phyloP scores from a whole-genome alignment of 208 protist genomes.

The Histomonas meleagridis region DNA sequence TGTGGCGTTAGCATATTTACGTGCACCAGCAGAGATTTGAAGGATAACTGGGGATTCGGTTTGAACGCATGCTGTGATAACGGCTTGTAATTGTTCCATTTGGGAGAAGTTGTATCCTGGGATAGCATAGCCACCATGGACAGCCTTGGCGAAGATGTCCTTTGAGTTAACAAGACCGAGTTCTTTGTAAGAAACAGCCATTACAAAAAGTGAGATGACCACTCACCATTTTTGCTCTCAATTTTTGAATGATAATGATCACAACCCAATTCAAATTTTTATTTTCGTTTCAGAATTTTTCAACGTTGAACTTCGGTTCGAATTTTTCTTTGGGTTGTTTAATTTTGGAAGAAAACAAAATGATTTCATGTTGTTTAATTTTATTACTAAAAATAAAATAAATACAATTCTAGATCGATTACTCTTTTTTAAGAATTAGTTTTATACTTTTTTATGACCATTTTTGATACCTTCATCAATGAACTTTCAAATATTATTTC shows the following conservation, averaged over 20 bases:
- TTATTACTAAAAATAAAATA: too few relatives aligned
- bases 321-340: too few relatives aligned
- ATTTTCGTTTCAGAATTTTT: neutral
- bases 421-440: too few relatives aligned
- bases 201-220: neutral
- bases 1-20: constrained; percentile 50
- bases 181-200: constrained; percentile 2
- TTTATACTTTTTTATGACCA: too few relatives aligned
- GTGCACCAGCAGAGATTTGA: constrained; percentile 51
- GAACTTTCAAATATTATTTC: too few relatives aligned
- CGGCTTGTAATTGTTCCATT: constrained; percentile 52
- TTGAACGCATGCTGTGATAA: constrained; percentile 46
- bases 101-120: constrained; percentile 54
- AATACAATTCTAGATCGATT: too few relatives aligned
- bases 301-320: too few relatives aligned
- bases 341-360: too few relatives aligned
- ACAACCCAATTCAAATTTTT: neutral
- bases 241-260: neutral
- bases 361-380: too few relatives aligned
- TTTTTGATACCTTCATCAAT: too few relatives aligned
- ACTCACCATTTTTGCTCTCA: neutral
- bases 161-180: constrained; percentile 26
- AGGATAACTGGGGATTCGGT: constrained; percentile 54
- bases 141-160: constrained; percentile 46
- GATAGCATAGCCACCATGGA: constrained; percentile 50